Evolutionary conservation across 1,284 basidiomycete species (phyloP), one percentile per base, ranked within the genome.

Genomic region (Malassezia caprae): DNA sequence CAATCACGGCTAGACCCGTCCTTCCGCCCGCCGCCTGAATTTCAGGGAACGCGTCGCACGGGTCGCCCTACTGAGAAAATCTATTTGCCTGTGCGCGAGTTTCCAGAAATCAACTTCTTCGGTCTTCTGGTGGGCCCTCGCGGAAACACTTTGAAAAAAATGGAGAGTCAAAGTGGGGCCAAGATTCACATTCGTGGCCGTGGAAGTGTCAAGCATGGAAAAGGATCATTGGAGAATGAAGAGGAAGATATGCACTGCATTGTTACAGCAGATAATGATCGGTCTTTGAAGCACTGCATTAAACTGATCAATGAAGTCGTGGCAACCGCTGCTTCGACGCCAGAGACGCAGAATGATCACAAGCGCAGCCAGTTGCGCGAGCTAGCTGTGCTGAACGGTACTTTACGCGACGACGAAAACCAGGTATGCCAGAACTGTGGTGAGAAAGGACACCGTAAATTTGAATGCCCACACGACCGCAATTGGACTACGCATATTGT

Each of bases 41-140:
- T 91, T 73, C 88, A 94, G 59, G 73, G 77, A 42, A 72, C 75
- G 45, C 89, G 91, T 75, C 86, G 89, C 71, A 89, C 90, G 74
- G 84, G 88, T 45, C 88, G 65, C 3, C 72, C 72, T 10, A 62
- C 58, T 21, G 94, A 99, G 59, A 98, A 98, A 77, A 93, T 99
- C 56, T 99, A 96, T 75, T 91, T 99, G 60, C 94, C 94, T 26
- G 90, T 96, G 71, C 96, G 98, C 76, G 94, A 98, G 78, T 99
- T 98, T 72, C 94, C 94, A 4, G 93, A 98, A 77, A 98, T 99
- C 80, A 99, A 99, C 77, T 99, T 98, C 77, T 98, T 99, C 69
- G 94, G 94, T 68, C 80, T 99, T 58, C 83, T 99, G 57, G 93
- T 99, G 60, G 94, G 94, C 37, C 94, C 94, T 68, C 86, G 94